Evolutionary conservation across 139 green algal species (phyloP), one percentile per base, ranked within the genome.

Genomic region (Tetratostichococcus sp.): DNA sequence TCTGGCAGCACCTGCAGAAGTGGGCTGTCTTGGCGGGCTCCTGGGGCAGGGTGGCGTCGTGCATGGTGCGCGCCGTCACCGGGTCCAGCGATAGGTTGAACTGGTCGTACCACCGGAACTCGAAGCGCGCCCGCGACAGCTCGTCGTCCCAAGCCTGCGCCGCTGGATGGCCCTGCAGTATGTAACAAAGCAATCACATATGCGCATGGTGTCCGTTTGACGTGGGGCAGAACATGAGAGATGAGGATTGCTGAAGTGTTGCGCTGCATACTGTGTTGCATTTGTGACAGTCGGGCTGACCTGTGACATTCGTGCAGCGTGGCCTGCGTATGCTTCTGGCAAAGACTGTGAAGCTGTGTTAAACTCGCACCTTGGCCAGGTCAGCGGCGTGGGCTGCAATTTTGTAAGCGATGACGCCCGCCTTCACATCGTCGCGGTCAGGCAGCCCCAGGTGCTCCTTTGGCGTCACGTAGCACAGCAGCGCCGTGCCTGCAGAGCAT

Each of bases 371-470:
- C 87, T 98, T 98, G 66, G 94, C 94, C 75, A 98, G 88, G 81
- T 98, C 94, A 16, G 94, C 89, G 28, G 94, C 92, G 78, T 98
- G 94, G 16, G 94, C 94, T 32, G 94, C 94, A 75, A 98, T 97
- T 89, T 98, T 98, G 89, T 98, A 98, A 0, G 94, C 88, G 71
- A 98, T 98, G 43, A 98, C 89, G 39, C 94, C 93, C 80, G 80
- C 74, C 82, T 96, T 96, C 30, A 97, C 91, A 71, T 96, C 92
- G 34, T 96, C 91, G 6, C 91, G 79, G 81, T 97, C 82, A 25
- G 94, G 94, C 83, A 98, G 88, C 19, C 94, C 94, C 81, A 98
- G 85, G 83, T 98, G 94, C 92, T 98, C 94, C 89, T 98, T 98
- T 21, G 94, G 94, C 0, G 94, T 98, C 67, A 98, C 94, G 83